Conservation (phyloP, 768 basidiomycete genomes). For the Mycena chlorophos region DNA sequence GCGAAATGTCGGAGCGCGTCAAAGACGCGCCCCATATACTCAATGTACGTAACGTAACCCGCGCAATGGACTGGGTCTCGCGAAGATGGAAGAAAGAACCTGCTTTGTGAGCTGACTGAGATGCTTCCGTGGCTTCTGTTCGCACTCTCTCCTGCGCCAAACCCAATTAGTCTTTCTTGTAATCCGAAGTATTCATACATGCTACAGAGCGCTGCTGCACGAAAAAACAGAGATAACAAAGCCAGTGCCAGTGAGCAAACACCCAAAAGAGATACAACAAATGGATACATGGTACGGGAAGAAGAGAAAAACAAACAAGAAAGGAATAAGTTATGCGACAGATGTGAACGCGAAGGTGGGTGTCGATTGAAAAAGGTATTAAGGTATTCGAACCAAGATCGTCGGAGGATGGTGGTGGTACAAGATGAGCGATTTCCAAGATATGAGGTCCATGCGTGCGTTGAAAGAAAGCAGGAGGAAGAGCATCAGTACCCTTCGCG, state of each 20-base stretch:
- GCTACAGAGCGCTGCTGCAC: no score
- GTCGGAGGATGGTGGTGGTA: neutral
- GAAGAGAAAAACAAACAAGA: neutral
- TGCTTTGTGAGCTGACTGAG: no score
- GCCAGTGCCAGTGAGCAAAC: neutral
- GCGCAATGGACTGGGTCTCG: no score
- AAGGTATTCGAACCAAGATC: constrained; percentile 1
- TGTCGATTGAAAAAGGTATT: neutral
- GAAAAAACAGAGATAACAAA: no score
- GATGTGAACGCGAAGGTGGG: neutral
- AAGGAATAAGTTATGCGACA: neutral
- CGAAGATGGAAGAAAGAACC: no score
- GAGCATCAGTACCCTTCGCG: neutral
- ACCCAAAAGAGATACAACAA: neutral
- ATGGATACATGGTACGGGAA: neutral
- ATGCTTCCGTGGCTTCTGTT: no score
- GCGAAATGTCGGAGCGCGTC: no score
- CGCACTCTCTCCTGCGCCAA: no score
- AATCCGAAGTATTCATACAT: neutral
- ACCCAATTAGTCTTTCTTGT: neutral
- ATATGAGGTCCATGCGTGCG: neutral
- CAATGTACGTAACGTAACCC: no score
- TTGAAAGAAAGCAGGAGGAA: neutral
- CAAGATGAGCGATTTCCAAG: constrained; percentile 1
- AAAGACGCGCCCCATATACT: no score